Conservation (phyloP, 140 eudicot genomes). For the Erigeron philadelphicus region DNA sequence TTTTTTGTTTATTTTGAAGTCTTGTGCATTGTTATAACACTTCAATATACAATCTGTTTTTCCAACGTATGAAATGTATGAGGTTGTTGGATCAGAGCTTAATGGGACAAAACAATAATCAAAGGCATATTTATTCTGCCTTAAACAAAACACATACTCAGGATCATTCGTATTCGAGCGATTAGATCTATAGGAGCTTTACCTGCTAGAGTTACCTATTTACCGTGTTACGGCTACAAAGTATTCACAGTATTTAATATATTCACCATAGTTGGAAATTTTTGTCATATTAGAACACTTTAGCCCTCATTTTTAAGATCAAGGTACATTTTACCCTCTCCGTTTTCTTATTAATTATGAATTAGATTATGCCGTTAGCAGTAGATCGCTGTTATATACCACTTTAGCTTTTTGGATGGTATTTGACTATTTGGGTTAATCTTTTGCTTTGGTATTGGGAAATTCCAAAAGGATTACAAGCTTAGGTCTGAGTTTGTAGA, state of each 20-base stretch:
- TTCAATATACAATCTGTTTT: too few relatives aligned
- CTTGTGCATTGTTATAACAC: background rate
- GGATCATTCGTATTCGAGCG: background rate
- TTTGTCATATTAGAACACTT: conserved; percentile 6
- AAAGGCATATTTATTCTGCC: background rate
- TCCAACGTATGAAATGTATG: too few relatives aligned
- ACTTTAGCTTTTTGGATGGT: conserved; percentile 4
- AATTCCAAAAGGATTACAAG: conserved; percentile 12
- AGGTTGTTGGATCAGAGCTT: conserved; percentile 9
- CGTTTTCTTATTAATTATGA: background rate
- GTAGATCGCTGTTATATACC: conserved; percentile 3
- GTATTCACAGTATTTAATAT: conserved; percentile 11
- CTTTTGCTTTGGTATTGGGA: conserved; percentile 14
- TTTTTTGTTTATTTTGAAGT: background rate
- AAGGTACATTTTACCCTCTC: conserved; percentile 18
- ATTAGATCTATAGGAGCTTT: conserved; percentile 12
- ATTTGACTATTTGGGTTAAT: conserved; percentile 6
- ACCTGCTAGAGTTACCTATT: background rate
- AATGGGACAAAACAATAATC: background rate
- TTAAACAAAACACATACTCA: background rate
- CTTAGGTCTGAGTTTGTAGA: conserved; percentile 20
- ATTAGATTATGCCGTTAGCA: background rate
- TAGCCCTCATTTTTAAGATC: background rate
- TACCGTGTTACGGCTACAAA: conserved; percentile 2
- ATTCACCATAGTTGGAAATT: conserved; percentile 2